Conservation (phyloP, 139 green algal species). For the Chlorella sp. region DNA sequence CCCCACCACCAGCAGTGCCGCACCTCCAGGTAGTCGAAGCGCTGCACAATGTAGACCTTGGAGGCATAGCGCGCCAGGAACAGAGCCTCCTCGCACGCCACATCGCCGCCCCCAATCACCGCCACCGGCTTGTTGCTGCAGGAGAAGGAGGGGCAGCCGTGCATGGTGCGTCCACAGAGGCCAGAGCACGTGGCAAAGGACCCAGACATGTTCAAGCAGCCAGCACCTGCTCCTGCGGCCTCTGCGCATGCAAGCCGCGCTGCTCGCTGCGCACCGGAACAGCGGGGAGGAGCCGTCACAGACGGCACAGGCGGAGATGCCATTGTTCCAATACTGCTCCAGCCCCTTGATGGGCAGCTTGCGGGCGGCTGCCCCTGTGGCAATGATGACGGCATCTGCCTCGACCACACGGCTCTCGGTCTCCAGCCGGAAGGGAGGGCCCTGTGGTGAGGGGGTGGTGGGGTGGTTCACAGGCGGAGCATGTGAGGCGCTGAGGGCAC, state of each 20-base stretch:
- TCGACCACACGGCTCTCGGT: conserved; percentile 37
- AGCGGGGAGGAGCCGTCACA: conserved; percentile 82
- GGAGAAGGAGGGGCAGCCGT: no score
- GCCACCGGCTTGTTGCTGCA: conserved; percentile 66
- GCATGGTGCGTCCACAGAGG: no score
- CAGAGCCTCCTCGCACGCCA: conserved; percentile 79
- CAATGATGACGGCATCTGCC: conserved; percentile 76
- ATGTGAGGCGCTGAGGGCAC: no score
- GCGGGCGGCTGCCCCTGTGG: conserved; percentile 67
- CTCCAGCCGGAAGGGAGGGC: conserved; percentile 50
- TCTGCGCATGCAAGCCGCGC: no score
- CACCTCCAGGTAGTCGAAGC: conserved; percentile 39
- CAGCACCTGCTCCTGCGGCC: no score
- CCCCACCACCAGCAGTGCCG: no score
- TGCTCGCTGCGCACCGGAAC: conserved; percentile 64
- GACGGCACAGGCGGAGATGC: conserved; percentile 81
- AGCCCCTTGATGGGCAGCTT: conserved; percentile 60
- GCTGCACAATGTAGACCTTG: conserved; percentile 40
- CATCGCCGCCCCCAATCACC: conserved; percentile 80
- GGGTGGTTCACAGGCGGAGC: no score
- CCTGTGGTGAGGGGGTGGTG: background rate
- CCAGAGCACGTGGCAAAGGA: no score
- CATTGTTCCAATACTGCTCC: conserved; percentile 81
- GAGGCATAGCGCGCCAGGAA: conserved; percentile 74
- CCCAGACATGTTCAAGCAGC: no score